Evolutionary conservation across 1,284 basidiomycete species (phyloP).

Genomic region (Mycosarcoma mackinlayi): DNA sequence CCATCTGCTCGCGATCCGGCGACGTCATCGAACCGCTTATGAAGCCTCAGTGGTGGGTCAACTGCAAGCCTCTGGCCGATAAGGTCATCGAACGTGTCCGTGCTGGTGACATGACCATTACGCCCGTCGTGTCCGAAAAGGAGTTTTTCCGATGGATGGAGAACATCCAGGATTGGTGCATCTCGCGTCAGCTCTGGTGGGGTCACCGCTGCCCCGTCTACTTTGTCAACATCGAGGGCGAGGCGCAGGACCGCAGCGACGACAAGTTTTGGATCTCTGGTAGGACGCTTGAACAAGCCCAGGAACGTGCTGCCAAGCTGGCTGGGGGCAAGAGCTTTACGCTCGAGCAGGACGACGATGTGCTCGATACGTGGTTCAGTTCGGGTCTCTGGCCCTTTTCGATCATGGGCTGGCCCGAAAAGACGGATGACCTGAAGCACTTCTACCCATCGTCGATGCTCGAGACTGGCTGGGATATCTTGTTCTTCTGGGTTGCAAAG

Average conservation of each 20-base stretch:
- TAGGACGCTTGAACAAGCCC: slow-evolving; percentile 81
- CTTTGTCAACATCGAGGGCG: slow-evolving; percentile 86
- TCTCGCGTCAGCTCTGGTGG: slow-evolving; percentile 99
- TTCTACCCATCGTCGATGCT: slow-evolving; percentile 91
- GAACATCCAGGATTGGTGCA: slow-evolving; percentile 98
- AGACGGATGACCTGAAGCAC: slow-evolving; percentile 66
- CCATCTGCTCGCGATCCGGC: slow-evolving; percentile 71
- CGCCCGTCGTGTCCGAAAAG: slow-evolving; percentile 85
- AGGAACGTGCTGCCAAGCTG: slow-evolving; percentile 78
- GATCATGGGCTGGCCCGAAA: slow-evolving; percentile 94
- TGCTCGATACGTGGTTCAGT: slow-evolving; percentile 99
- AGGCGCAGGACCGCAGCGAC: slow-evolving; percentile 73
- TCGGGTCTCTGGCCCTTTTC: slow-evolving; percentile 98
- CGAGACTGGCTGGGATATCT: slow-evolving; percentile 98
- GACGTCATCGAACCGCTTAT: slow-evolving; percentile 95
- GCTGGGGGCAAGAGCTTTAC: slow-evolving; percentile 79
- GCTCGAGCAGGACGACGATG: slow-evolving; percentile 94
- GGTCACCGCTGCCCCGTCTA: slow-evolving; percentile 97
- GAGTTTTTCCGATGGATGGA: slow-evolving; percentile 99
- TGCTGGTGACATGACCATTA: slow-evolving; percentile 72
- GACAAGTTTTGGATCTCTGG: slow-evolving; percentile 82
- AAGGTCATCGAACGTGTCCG: slow-evolving; percentile 78
- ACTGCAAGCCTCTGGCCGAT: slow-evolving; percentile 89
- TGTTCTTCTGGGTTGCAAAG: slow-evolving; percentile 99
- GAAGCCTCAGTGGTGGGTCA: slow-evolving; percentile 99